Conservation (phyloP, 371 early-diverging fungal species). For the Nematocida major region DNA sequence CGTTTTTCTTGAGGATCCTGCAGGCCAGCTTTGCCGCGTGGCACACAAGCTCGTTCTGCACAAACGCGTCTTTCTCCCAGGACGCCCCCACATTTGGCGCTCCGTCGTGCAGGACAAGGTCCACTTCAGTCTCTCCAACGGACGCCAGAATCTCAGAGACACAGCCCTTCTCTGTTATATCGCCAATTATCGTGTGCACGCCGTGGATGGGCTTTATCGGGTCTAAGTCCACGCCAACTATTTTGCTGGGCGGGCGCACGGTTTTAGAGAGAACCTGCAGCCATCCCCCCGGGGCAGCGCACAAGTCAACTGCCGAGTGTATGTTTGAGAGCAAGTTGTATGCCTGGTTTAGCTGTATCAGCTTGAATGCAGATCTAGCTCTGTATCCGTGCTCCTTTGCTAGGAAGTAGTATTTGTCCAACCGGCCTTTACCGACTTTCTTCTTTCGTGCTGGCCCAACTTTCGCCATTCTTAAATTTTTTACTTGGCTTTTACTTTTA, state of each 20-base stretch:
- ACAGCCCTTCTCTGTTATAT: conserved; percentile 90
- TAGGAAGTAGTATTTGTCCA: conserved; percentile 98
- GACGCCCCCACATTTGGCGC: conserved; percentile 97
- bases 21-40: conserved; percentile 85
- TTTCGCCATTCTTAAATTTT: conserved; percentile 18
- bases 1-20: conserved; percentile 83
- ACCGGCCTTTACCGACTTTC: conserved; percentile 71
- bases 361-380: conserved; percentile 97
- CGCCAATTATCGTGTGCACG: conserved; percentile 85
- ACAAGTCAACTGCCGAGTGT: conserved; percentile 83
- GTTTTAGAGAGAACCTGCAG: conserved; percentile 81
- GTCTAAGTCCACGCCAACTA: conserved; percentile 81
- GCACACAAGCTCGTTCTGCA: conserved; percentile 88
- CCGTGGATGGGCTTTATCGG: conserved; percentile 92
- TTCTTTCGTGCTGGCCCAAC: conserved; percentile 50
- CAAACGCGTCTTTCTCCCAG: conserved; percentile 94
- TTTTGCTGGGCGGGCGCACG: conserved; percentile 64
- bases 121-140: conserved; percentile 91
- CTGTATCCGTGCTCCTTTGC: conserved; percentile 99
- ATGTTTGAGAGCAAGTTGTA: conserved; percentile 77
- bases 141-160: conserved; percentile 73
- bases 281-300: conserved; percentile 98
- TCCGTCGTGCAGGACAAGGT: conserved; percentile 88
- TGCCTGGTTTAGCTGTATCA: conserved; percentile 87
- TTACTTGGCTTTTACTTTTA: neutral